Evolutionary conservation across 148 eudicot genomes (phyloP), one percentile per base, ranked within the genome.

Genomic region (Spergularia marina): DNA sequence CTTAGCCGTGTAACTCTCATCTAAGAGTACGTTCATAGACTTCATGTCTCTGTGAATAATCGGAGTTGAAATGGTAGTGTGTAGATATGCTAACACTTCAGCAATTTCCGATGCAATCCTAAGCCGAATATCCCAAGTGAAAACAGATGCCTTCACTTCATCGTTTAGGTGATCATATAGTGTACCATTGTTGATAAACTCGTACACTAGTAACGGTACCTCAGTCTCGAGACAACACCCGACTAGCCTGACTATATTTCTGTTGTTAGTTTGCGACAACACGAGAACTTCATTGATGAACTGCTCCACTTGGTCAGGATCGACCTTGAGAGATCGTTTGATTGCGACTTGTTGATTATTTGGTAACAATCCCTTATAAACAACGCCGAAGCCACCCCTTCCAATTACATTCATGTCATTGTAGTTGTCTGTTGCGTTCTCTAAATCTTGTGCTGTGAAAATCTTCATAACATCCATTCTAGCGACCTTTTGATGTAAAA

Each of bases 121-220:
- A 7, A 77, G 75, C 11, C 75, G 80, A 21, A 54, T 17, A 41
- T 54, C 23, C 80, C 80, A 77, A 10, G 62, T 34, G 4, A 77
- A 55, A 7, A 17, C 3, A 16, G 52, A 34, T 1, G 70, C 64
- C 53, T 25, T 63, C 17, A 23, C 34, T 63, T 77, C 65, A 6
- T 71, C 75, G 56, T 77, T 75, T 36, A 77, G 71, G 60, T 77
- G 80, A 10, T 77, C 80, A 54, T 77, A 44, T 10, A 77, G 39
- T 11, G 80, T 77, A 4, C 80, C 80, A 17, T 77, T 77, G 61
- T 49, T 53, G 57, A 77, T 63, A 18, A 53, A 77, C 15, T 77
- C 79, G n/a, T 77, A 77, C 41, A 77, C 79, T 0, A 77, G 79
- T 14, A 77, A 20, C 6, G 79, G 79, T 59, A 77, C 79, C 14